phyloP scores from a whole-genome alignment of 768 basidiomycete genomes.

The Agrocybe pediades region DNA sequence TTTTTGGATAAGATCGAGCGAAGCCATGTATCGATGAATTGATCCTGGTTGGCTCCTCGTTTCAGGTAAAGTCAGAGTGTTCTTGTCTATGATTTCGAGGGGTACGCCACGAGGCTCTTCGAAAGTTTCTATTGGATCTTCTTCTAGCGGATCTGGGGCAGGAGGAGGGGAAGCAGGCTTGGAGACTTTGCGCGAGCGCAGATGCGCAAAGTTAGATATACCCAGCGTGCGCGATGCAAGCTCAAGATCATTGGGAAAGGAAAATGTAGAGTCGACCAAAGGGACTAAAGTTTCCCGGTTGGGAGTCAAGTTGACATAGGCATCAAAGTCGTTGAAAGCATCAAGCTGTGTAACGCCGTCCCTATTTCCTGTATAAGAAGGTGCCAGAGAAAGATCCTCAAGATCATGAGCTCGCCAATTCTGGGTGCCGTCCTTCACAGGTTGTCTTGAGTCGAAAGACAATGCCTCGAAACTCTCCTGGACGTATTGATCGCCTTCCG shows the following conservation, averaged over 20 bases:
- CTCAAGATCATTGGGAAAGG: conserved; percentile 14
- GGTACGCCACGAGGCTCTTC: conserved; percentile 30
- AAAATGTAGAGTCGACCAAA: not conserved
- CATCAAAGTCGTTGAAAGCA: not conserved
- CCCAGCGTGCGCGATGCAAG: conserved; percentile 32
- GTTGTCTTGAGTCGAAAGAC: conserved; percentile 9
- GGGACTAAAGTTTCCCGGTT: not conserved
- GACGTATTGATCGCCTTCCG: not conserved
- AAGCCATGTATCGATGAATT: conserved; percentile 68
- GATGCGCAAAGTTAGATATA: conserved; percentile 37
- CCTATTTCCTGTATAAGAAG: too few species aligned
- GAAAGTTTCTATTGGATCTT: not conserved
- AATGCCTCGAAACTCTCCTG: conserved; percentile 12
- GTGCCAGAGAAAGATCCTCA: too few species aligned
- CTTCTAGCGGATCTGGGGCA: not conserved
- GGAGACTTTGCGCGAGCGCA: conserved; percentile 39
- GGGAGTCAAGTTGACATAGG: not conserved
- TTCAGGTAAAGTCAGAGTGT: conserved; percentile 46
- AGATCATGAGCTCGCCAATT: not conserved
- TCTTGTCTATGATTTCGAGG: conserved; percentile 40
- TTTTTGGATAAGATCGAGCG: conserved; percentile 69
- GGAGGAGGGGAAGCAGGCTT: conserved; percentile 5
- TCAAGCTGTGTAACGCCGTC: too few species aligned
- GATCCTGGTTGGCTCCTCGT: conserved; percentile 29
- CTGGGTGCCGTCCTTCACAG: not conserved